A percentile compares a stretch with the other conserved stretches of the same genome.
phyloP scores from a whole-genome alignment of 441 rosid genomes.

The Viola pubescens region DNA sequence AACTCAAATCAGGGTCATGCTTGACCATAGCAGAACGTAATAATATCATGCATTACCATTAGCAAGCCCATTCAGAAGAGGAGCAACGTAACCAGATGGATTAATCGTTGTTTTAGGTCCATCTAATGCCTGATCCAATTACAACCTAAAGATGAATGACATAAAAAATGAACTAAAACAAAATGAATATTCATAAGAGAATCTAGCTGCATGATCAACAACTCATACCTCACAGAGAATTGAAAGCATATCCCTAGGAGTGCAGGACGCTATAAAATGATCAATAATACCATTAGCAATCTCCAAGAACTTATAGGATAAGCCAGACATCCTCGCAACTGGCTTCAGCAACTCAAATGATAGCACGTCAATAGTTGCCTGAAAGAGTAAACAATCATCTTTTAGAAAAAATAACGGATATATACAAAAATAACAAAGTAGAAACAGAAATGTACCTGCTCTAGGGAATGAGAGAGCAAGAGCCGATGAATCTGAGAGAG shows the following conservation, averaged over 20 bases:
- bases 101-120: slow-evolving; percentile 29
- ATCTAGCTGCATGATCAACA: not conserved
- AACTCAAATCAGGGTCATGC: not conserved
- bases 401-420: not conserved
- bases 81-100: slow-evolving; percentile 39
- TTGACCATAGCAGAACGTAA: not conserved
- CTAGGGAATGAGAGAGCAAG: slow-evolving; percentile 37
- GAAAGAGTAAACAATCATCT: not conserved
- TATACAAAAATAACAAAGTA: not conserved
- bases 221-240: slow-evolving; percentile 67
- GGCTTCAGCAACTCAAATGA: slow-evolving; percentile 75
- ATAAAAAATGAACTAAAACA: not conserved
- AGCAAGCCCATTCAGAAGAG: slow-evolving; percentile 64
- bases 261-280: slow-evolving; percentile 42
- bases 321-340: slow-evolving; percentile 45
- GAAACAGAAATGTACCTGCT: slow-evolving; percentile 39
- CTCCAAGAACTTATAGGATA: slow-evolving; percentile 39
- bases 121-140: slow-evolving; percentile 61
- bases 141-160: slow-evolving; percentile 11
- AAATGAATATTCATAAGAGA: not conserved
- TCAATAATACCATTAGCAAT: slow-evolving; percentile 42
- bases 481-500: slow-evolving; percentile 30
- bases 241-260: slow-evolving; percentile 82
- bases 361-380: slow-evolving; percentile 60
- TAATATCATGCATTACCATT: slow-evolving; percentile 43